Evolutionary conservation across 768 basidiomycete species (phyloP).

Genomic region (Auriculariales sp.): DNA sequence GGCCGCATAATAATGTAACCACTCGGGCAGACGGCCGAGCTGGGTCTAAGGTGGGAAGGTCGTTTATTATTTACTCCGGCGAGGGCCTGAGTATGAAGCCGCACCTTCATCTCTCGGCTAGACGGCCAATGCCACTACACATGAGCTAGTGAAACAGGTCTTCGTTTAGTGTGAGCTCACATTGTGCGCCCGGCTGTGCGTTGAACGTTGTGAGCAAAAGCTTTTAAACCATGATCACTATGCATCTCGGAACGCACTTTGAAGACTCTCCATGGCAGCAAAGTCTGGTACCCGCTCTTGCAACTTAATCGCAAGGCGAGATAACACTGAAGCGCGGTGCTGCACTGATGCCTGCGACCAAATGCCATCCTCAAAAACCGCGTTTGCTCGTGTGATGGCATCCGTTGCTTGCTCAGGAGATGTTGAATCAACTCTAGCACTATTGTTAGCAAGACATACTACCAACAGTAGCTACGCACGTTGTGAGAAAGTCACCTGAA

Average conservation of each 20-base stretch:
- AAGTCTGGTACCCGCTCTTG: conserved; percentile 42
- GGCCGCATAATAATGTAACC: conserved; percentile 76
- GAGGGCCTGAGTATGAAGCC: not conserved
- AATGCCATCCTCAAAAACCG: conserved; percentile 44
- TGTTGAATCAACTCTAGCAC: conserved; percentile 33
- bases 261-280: conserved; percentile 51
- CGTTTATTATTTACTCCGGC: not conserved
- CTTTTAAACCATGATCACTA: too few species aligned
- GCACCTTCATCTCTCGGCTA: conserved; percentile 64
- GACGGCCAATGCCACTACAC: conserved; percentile 28
- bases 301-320: conserved; percentile 46
- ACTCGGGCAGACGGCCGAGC: conserved; percentile 64
- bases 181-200: conserved; percentile 35
- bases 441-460: too few species aligned
- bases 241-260: too few species aligned
- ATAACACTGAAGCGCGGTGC: conserved; percentile 49
- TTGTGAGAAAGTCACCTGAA: not conserved
- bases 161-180: not conserved
- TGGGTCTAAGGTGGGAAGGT: conserved; percentile 24
- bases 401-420: conserved; percentile 34
- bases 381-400: conserved; percentile 41
- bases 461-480: not conserved
- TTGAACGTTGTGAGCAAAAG: too few species aligned
- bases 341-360: conserved; percentile 54
- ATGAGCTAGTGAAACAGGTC: not conserved